Percentiles rank a stretch among this genome's conserved stretches.
These are phyloP conservation scores for Phytopythium montanum DNA, from an alignment of 352 stramenopile genomes.

Conservation along the genomic window DNA sequence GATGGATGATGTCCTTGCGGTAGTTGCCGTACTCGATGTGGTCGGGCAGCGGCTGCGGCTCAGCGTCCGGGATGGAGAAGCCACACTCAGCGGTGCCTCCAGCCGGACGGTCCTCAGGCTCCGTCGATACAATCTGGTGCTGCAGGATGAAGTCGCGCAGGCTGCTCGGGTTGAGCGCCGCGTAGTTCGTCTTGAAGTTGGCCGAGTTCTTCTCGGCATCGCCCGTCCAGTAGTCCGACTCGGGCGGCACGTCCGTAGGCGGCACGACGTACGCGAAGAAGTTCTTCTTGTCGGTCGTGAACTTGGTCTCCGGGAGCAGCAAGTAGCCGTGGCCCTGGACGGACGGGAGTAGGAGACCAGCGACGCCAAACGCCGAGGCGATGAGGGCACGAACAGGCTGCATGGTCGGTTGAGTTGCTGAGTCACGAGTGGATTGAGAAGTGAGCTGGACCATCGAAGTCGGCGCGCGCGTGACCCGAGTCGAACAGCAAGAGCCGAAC, in stretches of 20 bases:
- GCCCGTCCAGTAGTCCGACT: constrained; percentile 18
- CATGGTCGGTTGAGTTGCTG: neutral
- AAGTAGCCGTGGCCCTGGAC: constrained; percentile 21
- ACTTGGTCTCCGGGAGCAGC: constrained; percentile 21
- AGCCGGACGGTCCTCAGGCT: neutral
- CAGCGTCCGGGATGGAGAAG: constrained; percentile 20
- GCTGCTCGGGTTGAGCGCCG: constrained; percentile 8
- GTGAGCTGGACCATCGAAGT: neutral
- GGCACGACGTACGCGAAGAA: constrained; percentile 17
- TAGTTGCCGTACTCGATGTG: constrained; percentile 29
- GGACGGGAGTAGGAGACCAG: constrained; percentile 7
- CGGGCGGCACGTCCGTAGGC: constrained; percentile 8
- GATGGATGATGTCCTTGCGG: constrained; percentile 28
- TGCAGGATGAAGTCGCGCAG: constrained; percentile 11
- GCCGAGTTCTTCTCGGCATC: constrained; percentile 16
- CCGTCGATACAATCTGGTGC: constrained; percentile 7
- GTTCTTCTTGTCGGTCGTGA: constrained; percentile 21
- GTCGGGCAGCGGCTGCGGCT: constrained; percentile 18
- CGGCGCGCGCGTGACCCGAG: neutral
- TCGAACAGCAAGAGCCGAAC: neutral
- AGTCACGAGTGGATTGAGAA: constrained; percentile 2
- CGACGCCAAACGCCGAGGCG: constrained; percentile 3
- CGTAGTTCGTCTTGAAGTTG: constrained; percentile 16
- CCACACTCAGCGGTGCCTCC: constrained; percentile 23
- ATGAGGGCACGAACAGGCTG: neutral